Evolutionary conservation across 148 eudicot genomes (phyloP), one percentile per base, ranked within the genome.

Genomic region (Silene conica): DNA sequence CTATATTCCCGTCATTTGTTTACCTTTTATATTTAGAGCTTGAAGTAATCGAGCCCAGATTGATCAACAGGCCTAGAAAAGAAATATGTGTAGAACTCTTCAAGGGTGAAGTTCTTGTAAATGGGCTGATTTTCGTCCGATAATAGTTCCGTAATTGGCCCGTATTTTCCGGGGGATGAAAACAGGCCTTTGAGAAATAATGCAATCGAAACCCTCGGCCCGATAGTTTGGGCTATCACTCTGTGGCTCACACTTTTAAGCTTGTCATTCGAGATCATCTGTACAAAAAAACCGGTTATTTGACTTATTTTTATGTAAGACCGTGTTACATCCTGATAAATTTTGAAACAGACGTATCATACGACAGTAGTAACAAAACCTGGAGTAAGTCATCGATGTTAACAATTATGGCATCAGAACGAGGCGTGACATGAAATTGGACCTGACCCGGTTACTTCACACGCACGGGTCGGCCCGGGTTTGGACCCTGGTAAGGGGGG

Each of bases 321-420:
- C 28, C 28, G 28, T 26, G 1, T 26, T 26, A 26, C 28, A 26
- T 26, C 28, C 1, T 26, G 28, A 26, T 26, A 1, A 26, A 1
- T 26, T 26, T 26, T 26, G 28, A 26, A 26, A 26, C 28, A 2
- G 28, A 2, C 28, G 28, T 26, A 26, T 2, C 28, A 26, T 26
- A 26, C 28, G 28, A 26, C 28, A 3, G 12, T 0, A 13, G 7
- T 21, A 22, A 58, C 8, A 13, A 22, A 58, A 73, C 85, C 86
- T 86, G 80, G 16, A 83, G 77, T 21, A 81, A 64, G 71, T 84
- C 85, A 11, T 85, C 89, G 34, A 84, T 73, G 74, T 84, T 86
- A 18, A 86, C 78, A 19, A 86, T 75, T 3, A 82, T 38, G 55
- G 85, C 87, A 4, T 80, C 85, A 41, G 63, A 69, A 6, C 28